These are phyloP conservation scores for Cytospora piceicola DNA, from an alignment of 2,329 filamentous ascomycete genomes.

Conservation along the genomic window DNA sequence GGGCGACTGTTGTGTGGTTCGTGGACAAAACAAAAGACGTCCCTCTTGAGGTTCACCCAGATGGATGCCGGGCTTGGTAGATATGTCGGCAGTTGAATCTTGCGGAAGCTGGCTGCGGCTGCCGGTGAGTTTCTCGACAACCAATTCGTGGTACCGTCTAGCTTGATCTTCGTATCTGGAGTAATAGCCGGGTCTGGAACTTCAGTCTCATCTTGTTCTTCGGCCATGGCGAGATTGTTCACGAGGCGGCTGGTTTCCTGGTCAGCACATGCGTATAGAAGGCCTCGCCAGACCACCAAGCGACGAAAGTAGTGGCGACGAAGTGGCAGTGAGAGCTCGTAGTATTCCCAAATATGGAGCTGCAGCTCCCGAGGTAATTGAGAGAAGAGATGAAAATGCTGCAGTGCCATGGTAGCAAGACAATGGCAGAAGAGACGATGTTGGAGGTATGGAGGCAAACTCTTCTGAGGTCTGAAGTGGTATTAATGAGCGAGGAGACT, in stretches of 20 bases:
- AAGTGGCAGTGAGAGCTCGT: neutral
- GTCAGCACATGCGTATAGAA: constrained; percentile 4
- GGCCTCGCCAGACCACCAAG: neutral
- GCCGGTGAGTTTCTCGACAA: neutral
- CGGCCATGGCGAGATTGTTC: neutral
- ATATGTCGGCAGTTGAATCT: neutral
- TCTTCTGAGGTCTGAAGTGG: no score
- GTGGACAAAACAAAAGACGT: neutral
- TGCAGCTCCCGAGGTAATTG: constrained; percentile 1
- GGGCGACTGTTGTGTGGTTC: neutral
- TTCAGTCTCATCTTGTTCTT: neutral
- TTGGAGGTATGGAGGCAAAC: no score
- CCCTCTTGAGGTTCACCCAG: constrained; percentile 1
- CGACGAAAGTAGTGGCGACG: constrained; percentile 7
- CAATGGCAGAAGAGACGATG: no score
- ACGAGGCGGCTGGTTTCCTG: neutral
- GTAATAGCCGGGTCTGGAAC: neutral
- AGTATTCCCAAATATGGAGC: neutral
- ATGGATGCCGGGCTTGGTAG: neutral
- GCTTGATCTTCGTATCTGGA: neutral
- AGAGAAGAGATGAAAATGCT: neutral
- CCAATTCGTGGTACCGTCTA: neutral
- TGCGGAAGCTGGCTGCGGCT: neutral
- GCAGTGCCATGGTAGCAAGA: neutral
- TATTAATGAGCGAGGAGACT: no score